A percentile compares a stretch with the other conserved stretches of the same genome.
Evolutionary conservation across 108 stramenopile species (phyloP).

Genomic region (Mediolabrus comicus): DNA sequence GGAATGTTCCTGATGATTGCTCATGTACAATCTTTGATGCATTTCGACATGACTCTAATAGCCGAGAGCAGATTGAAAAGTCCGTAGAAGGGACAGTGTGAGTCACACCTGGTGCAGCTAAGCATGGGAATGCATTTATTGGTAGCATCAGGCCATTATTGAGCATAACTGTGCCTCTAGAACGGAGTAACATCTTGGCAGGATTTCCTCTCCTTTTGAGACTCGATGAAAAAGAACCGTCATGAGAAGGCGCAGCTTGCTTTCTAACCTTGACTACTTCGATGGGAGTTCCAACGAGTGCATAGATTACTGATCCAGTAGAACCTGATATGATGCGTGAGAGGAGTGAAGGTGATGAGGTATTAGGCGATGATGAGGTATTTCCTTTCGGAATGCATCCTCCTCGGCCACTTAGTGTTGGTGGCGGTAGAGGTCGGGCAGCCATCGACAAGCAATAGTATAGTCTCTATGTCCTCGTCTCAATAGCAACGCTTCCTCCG

Average conservation of each 20-base stretch:
- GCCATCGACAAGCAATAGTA: neutral
- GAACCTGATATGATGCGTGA: slow-evolving; percentile 58
- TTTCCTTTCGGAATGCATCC: neutral
- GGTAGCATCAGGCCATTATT: slow-evolving; percentile 58
- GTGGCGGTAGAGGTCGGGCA: neutral
- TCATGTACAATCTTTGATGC: neutral
- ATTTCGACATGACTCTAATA: slow-evolving; percentile 17
- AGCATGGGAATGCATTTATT: slow-evolving; percentile 42
- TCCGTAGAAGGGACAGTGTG: slow-evolving; percentile 15
- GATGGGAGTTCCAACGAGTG: slow-evolving; percentile 64
- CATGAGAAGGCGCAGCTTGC: slow-evolving; percentile 38
- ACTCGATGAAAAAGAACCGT: neutral
- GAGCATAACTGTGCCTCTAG: slow-evolving; percentile 59
- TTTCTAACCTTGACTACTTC: slow-evolving; percentile 80
- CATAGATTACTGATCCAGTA: slow-evolving; percentile 61
- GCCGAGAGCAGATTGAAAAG: slow-evolving; percentile 9
- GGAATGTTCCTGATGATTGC: slow-evolving; percentile 39
- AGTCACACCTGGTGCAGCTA: slow-evolving; percentile 23
- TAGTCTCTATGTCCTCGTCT: too few species aligned
- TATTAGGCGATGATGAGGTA: neutral
- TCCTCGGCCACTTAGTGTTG: neutral
- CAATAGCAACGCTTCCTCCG: too few species aligned
- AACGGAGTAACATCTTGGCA: slow-evolving; percentile 4
- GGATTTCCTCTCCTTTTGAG: neutral
- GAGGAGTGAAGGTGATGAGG: slow-evolving; percentile 14